Evolutionary conservation across 345 rosid genomes (phyloP), one percentile per base, ranked within the genome.

Genomic region (Brassica carinata): DNA sequence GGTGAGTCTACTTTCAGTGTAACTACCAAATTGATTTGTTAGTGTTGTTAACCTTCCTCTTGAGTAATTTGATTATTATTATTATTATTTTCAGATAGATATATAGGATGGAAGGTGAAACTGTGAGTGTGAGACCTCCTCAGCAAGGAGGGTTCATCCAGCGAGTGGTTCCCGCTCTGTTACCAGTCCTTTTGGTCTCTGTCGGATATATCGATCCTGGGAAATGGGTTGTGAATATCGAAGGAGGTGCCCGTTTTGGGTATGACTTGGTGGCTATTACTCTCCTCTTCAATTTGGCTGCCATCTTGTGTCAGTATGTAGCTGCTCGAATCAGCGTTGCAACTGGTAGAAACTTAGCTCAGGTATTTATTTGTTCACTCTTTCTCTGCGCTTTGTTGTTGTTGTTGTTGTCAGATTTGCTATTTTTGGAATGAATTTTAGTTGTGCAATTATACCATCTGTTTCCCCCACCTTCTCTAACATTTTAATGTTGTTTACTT

Each of bases 191-290:
- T 83, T 81, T 96, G 82, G 84, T 94, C 79, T 83, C 99, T 70
- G 74, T 91, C 17, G 93, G 93, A 78, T 96, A 96, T 85, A 85
- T 96, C 58, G 98, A 96, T 84, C 98, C 97, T 51, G 97, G 97
- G 64, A 96, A 94, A 86, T 94, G 98, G 99, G 97, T 87, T 45
- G 92, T 93, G 65, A 82, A 84, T 55, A 77, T 96, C n/a, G 98
- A 96, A 81, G 98, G 93, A 71, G 98, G 98, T 87, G 91, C 97
- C 9, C 93, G 87, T 67, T 96, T 87, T 77, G 99, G 98, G 80
- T 72, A 79, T 86, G 96, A 91, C 74, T 86, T 96, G 82, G 86
- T 88, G 45, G 82, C 83, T 13, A 76, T 88, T 9, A 83, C 90
- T 94, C 83, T 96, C 27, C 71, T 88, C 70, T 96, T 94, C 89